Evolutionary conservation across 78 protist genomes (phyloP).

Genomic region (Planoprotostelium fungivorum): DNA sequence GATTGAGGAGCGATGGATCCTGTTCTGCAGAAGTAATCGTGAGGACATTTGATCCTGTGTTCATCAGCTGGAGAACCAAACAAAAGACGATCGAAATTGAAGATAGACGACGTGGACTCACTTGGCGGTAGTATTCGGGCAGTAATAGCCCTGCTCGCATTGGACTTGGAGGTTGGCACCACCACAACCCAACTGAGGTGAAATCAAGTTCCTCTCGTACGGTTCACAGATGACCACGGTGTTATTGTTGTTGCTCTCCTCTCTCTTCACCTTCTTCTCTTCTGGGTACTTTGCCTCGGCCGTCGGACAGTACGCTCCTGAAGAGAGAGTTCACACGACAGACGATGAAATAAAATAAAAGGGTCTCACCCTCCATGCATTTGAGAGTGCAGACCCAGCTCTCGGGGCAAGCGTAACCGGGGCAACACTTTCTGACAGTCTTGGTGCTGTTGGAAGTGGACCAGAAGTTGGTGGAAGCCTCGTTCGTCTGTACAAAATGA

Average conservation of each 20-base stretch:
- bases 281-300: not conserved
- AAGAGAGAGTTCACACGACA: not conserved
- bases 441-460: not conserved
- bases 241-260: not conserved
- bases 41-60: not conserved
- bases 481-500: not conserved
- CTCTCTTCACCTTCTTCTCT: not conserved
- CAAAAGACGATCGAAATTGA: not conserved
- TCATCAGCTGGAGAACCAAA: not conserved
- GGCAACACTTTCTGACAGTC: not conserved
- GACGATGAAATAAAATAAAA: not conserved
- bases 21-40: not conserved
- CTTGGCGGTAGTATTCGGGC: not conserved
- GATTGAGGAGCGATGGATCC: not conserved
- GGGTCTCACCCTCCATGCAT: not conserved
- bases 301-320: not conserved
- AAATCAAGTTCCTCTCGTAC: not conserved
- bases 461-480: not conserved
- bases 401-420: not conserved
- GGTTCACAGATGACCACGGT: not conserved
- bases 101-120: not conserved
- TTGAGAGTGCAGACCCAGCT: not conserved
- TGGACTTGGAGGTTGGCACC: not conserved
- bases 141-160: not conserved
- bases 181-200: not conserved